Percentiles rank a stretch among this genome's conserved stretches.
Conservation (phyloP, 1,139 yeast genomes). For the Debaryomyces sp. region DNA sequence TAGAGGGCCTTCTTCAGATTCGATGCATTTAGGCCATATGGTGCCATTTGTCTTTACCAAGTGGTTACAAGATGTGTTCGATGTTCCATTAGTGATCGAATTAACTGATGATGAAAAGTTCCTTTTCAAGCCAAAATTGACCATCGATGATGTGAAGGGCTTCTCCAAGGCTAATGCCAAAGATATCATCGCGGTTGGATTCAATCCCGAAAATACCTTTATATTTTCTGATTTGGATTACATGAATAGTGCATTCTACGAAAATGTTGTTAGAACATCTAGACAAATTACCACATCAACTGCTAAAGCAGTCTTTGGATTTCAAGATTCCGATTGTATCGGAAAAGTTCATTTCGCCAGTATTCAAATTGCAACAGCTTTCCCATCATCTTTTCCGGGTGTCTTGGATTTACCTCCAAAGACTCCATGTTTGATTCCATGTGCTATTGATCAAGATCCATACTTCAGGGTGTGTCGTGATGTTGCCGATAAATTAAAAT, state of each 20-base stretch:
- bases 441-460: slow-evolving; percentile 99
- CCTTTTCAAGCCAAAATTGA: slow-evolving; percentile 85
- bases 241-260: slow-evolving; percentile 94
- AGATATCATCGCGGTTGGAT: slow-evolving; percentile 94
- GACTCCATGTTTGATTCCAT: slow-evolving; percentile 96
- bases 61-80: slow-evolving; percentile 98
- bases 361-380: slow-evolving; percentile 93
- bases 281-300: slow-evolving; percentile 95
- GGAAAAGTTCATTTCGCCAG: slow-evolving; percentile 96
- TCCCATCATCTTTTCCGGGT: slow-evolving; percentile 95
- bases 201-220: slow-evolving; percentile 91
- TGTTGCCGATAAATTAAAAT: slow-evolving; percentile 91
- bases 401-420: slow-evolving; percentile 80
- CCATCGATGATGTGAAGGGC: slow-evolving; percentile 83
- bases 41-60: slow-evolving; percentile 93
- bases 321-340: slow-evolving; percentile 90
- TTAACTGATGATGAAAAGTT: slow-evolving; percentile 98
- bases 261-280: slow-evolving; percentile 90
- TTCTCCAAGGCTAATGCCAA: slow-evolving; percentile 83
- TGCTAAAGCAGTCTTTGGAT: slow-evolving; percentile 97
- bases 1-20: slow-evolving; percentile 94
- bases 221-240: slow-evolving; percentile 89
- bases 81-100: slow-evolving; percentile 93
- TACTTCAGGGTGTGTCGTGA: slow-evolving; percentile 97
- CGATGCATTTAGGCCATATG: slow-evolving; percentile 98